Evolutionary conservation across 2,329 filamentous ascomycete species (phyloP).

Genomic region (Fusarium praegraminearum): DNA sequence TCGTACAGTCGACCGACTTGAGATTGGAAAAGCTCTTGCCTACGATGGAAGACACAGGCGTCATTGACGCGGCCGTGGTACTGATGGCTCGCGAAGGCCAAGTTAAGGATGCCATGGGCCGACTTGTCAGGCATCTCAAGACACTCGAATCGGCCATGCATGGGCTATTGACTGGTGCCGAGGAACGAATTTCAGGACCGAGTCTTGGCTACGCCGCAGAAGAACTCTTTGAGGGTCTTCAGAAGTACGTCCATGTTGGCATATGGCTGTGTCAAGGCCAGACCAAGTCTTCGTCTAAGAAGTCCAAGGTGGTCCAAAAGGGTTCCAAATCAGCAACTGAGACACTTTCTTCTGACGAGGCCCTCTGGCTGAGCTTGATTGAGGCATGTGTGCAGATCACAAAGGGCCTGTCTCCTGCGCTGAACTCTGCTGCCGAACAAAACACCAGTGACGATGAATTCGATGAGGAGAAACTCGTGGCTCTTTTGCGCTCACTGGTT

Average conservation of each 20-base stretch:
- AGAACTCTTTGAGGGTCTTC: slow-evolving; percentile 80
- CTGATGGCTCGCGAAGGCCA: slow-evolving; percentile 91
- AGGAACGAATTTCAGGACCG: slow-evolving; percentile 64
- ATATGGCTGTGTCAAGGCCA: slow-evolving; percentile 96
- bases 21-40: slow-evolving; percentile 84
- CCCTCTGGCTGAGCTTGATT: slow-evolving; percentile 71
- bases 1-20: slow-evolving; percentile 81
- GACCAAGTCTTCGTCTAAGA: slow-evolving; percentile 68
- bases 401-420: slow-evolving; percentile 69
- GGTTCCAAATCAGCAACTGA: slow-evolving; percentile 60
- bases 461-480: slow-evolving; percentile 71
- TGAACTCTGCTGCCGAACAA: slow-evolving; percentile 54
- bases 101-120: slow-evolving; percentile 83
- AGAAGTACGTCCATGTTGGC: slow-evolving; percentile 92
- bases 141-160: slow-evolving; percentile 83
- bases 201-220: slow-evolving; percentile 73
- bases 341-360: slow-evolving; percentile 65
- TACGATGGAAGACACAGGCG: slow-evolving; percentile 87
- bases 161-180: slow-evolving; percentile 74
- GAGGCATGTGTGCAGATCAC: slow-evolving; percentile 73
- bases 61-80: slow-evolving; percentile 92
- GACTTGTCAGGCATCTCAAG: slow-evolving; percentile 82
- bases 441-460: slow-evolving; percentile 51
- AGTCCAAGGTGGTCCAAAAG: slow-evolving; percentile 61
- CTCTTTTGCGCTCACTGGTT: slow-evolving; percentile 80